Evolutionary conservation across 192 early-diverging fungal genomes (phyloP), one percentile per base, ranked within the genome.

Genomic region (Coemansia guatemalensis): DNA sequence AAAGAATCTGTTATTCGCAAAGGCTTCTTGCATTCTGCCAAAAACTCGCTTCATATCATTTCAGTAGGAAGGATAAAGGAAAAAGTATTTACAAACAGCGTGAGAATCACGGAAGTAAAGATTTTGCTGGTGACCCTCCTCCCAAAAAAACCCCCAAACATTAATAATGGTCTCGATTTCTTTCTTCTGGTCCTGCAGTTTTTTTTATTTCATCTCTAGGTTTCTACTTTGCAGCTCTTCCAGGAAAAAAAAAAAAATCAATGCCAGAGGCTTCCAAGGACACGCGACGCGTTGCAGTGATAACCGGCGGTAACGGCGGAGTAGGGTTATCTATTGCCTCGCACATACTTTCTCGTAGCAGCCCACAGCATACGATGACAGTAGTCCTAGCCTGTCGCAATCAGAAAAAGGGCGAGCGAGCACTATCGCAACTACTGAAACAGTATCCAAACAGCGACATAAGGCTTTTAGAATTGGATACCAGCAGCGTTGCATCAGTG

Each of bases 381-480:
- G 24, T 83, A 3, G 65, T 83, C 0, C 56, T 83, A n/a, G 77
- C 67, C 12, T 83, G 82, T 56, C 77, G 82, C 54, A 83, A 63
- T 58, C 33, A 32, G 5, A 23, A 23, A 30, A 64, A 65, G 24
- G 73, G 62, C 5, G 48, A 61, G 3, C 29, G 11, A 6, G 82
- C 82, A 9, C 67, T 51, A 12, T 11, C n/a, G 2, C 30, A 56
- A 26, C 57, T 83, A 9, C 54, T 71, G 14, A 8, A 33, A 1
- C 21, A 53, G 14, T 9, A 61, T 17, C 64, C 73, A 1, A 20
- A 9, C 1, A 60, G 53, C 17, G 32, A 33, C 4, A 50, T 83
- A 9, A 49, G 73, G 21, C 18, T 74, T 5, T 47, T 79, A 12
- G 48, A 66, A 23, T 39, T 83, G 25, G 82, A 83, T 39, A 83